Conservation (phyloP, 208 protist genomes). For the Wallacemonas sp. region DNA sequence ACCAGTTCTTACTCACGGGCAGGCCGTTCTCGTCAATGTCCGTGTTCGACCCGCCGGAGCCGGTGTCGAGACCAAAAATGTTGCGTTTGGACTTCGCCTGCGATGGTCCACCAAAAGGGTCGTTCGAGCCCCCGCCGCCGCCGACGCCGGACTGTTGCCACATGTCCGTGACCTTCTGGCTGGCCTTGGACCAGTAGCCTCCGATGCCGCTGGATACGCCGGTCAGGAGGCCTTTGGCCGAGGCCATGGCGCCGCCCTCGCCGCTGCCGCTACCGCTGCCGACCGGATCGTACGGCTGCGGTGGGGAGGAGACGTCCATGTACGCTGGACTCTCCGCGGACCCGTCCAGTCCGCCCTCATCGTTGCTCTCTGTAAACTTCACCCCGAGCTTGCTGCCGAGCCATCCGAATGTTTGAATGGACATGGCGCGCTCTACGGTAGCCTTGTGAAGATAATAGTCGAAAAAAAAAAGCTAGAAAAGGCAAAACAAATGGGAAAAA, state of each 20-base stretch:
- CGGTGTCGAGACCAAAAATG: slow-evolving; percentile 13
- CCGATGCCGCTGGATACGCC: slow-evolving; percentile 12
- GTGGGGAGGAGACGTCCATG: not conserved
- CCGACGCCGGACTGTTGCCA: slow-evolving; percentile 14
- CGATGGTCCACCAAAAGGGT: slow-evolving; percentile 7
- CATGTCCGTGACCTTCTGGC: slow-evolving; percentile 5
- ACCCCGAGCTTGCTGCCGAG: slow-evolving; percentile 79
- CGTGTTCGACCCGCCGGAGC: slow-evolving; percentile 30
- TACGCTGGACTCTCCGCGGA: not conserved
- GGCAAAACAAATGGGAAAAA: not conserved
- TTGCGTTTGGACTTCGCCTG: not conserved
- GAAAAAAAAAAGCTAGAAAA: not conserved
- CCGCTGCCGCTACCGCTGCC: slow-evolving; percentile 14
- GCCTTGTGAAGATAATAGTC: not conserved
- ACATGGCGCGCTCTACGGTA: slow-evolving; percentile 43
- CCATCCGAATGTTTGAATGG: slow-evolving; percentile 71
- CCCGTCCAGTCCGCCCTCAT: slow-evolving; percentile 13
- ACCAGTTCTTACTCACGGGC: slow-evolving; percentile 82
- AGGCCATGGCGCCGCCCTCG: not conserved
- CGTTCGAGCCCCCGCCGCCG: slow-evolving; percentile 2
- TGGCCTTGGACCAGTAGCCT: slow-evolving; percentile 15
- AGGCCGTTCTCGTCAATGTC: slow-evolving; percentile 85
- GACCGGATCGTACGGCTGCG: slow-evolving; percentile 18
- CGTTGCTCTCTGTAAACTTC: slow-evolving; percentile 52
- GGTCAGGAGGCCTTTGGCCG: not conserved